Evolutionary conservation across 495 filamentous ascomycete genomes (phyloP).

Genomic region (Podospora tetraspora): DNA sequence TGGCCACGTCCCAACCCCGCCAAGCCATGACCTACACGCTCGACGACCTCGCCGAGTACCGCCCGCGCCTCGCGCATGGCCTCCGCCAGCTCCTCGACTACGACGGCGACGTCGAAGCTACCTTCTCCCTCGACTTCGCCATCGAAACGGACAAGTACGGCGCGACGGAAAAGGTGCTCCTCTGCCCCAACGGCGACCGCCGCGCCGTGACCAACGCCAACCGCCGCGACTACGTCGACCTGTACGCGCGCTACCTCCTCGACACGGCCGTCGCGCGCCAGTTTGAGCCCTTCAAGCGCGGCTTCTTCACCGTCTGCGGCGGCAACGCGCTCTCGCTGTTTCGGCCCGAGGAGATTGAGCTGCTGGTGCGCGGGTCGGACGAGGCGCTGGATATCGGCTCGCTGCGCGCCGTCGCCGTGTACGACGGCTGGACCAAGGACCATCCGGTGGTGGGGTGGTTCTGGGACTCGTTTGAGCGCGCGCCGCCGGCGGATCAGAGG

Average conservation of each 20-base stretch:
- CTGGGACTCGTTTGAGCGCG: conserved; percentile 72
- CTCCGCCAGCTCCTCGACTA: conserved; percentile 73
- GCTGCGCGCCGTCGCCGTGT: conserved; percentile 71
- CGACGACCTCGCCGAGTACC: conserved; percentile 80
- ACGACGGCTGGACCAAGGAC: conserved; percentile 65
- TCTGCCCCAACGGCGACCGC: conserved; percentile 70
- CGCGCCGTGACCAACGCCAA: conserved; percentile 80
- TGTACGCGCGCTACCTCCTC: conserved; percentile 76
- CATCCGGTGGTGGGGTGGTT: conserved; percentile 76
- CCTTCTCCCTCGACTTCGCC: conserved; percentile 81
- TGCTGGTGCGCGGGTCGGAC: conserved; percentile 83
- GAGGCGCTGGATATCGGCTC: conserved; percentile 73
- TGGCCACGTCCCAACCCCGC: conserved; percentile 51
- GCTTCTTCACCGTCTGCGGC: conserved; percentile 89
- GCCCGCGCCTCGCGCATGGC: conserved; percentile 70
- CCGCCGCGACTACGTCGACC: conserved; percentile 79
- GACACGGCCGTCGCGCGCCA: conserved; percentile 75
- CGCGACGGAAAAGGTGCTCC: conserved; percentile 55
- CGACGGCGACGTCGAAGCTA: conserved; percentile 77
- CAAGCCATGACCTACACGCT: conserved; percentile 66
- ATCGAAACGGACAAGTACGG: conserved; percentile 76
- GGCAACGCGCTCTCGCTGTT: conserved; percentile 88
- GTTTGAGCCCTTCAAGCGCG: conserved; percentile 92
- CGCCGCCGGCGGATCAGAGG: conserved; percentile 63
- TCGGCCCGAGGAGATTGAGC: conserved; percentile 90